Conservation (phyloP, 2,329 filamentous ascomycete genomes). For the Xylaria sp. region DNA sequence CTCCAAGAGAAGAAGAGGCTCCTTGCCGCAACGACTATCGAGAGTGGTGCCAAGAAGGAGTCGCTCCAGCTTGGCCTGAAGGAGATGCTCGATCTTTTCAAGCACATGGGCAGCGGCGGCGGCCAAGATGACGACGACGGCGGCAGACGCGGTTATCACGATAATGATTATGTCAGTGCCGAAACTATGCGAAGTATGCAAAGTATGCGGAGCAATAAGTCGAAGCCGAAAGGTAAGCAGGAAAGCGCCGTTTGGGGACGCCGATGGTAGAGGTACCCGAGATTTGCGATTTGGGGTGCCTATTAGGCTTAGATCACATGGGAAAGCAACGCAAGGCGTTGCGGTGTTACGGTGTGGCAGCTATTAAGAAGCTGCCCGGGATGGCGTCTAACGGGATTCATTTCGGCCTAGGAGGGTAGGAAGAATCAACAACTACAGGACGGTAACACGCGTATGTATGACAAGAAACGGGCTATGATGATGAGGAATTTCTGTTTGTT, state of each 20-base stretch:
- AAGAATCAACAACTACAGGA: not conserved
- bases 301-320: not conserved
- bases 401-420: not conserved
- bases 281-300: not conserved
- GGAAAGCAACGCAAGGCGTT: constrained; percentile 18
- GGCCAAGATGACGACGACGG: not conserved
- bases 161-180: not conserved
- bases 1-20: constrained; percentile 94
- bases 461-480: constrained; percentile 22
- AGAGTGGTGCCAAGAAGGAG: constrained; percentile 76
- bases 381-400: not conserved
- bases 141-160: not conserved
- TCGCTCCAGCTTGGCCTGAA: constrained; percentile 88
- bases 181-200: not conserved
- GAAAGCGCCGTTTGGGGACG: constrained; percentile 36
- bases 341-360: constrained; percentile 15
- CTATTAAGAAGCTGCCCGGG: not conserved
- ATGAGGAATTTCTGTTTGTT: constrained; percentile 7
- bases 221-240: constrained; percentile 19
- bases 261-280: constrained; percentile 32
- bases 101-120: constrained; percentile 68
- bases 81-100: constrained; percentile 92
- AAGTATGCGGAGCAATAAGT: constrained; percentile 6
- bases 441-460: not conserved
- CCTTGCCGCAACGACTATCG: constrained; percentile 90